Percentiles rank a stretch among this genome's conserved stretches.
Evolutionary conservation across 129 eudicot genomes (phyloP).

Genomic region (Chrysanthemum seticuspe): DNA sequence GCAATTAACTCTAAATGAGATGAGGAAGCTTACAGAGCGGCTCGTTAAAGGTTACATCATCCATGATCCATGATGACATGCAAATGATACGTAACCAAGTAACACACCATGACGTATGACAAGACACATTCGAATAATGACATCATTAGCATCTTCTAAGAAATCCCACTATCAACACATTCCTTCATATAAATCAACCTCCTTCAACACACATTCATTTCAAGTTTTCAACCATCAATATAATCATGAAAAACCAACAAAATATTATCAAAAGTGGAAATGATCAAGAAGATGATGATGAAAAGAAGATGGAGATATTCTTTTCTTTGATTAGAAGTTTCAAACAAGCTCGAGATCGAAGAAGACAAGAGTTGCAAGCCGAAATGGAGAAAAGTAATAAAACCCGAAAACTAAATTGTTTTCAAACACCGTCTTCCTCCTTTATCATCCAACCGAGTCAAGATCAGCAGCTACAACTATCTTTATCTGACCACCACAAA

Average conservation of each 20-base stretch:
- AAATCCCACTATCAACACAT: too few species aligned
- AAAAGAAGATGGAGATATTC: slow-evolving; percentile 49
- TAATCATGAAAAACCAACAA: slow-evolving; percentile 18
- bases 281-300: slow-evolving; percentile 19
- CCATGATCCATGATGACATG: too few species aligned
- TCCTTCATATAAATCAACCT: too few species aligned
- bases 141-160: too few species aligned
- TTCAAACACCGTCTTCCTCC: slow-evolving; percentile 27
- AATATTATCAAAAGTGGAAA: not conserved
- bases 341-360: slow-evolving; percentile 29
- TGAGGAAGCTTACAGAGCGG: too few species aligned
- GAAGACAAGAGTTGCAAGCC: slow-evolving; percentile 6
- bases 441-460: slow-evolving; percentile 12
- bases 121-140: too few species aligned
- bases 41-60: too few species aligned
- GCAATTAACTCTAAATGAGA: too few species aligned
- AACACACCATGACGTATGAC: too few species aligned
- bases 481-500: not conserved
- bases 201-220: too few species aligned
- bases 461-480: not conserved
- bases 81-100: too few species aligned
- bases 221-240: too few species aligned
- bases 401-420: slow-evolving; percentile 20
- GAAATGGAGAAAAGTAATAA: slow-evolving; percentile 9
- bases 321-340: slow-evolving; percentile 33